phyloP scores from a whole-genome alignment of 2,329 filamentous ascomycete genomes.

The Claviceps sp. region DNA sequence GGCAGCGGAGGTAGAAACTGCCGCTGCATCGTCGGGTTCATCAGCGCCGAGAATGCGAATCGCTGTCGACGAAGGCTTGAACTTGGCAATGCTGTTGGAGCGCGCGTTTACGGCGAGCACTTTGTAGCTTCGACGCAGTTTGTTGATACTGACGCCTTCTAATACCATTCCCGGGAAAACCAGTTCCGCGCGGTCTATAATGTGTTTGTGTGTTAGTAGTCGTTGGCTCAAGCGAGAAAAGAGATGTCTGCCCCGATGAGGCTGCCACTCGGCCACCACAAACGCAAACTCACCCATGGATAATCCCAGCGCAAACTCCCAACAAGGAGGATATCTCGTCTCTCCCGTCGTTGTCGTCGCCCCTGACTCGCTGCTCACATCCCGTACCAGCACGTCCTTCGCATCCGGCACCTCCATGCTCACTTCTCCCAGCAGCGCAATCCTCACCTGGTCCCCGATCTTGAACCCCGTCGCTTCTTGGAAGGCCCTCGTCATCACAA shows the following conservation, averaged over 20 bases:
- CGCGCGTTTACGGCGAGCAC: constrained; percentile 41
- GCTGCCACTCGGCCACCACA: too few relatives aligned
- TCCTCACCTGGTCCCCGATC: constrained; percentile 48
- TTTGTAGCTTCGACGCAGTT: constrained; percentile 33
- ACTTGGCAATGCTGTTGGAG: constrained; percentile 29
- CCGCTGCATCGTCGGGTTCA: constrained; percentile 9
- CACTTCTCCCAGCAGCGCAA: constrained; percentile 39
- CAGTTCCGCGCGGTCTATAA: constrained; percentile 47
- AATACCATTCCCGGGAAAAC: constrained; percentile 59
- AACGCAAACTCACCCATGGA: constrained; percentile 17
- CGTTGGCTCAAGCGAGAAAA: neutral
- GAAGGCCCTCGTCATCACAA: constrained; percentile 61
- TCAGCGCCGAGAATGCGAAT: constrained; percentile 25
- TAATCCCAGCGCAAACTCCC: constrained; percentile 23
- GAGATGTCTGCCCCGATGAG: neutral
- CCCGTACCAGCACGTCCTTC: constrained; percentile 44
- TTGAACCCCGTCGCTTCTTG: constrained; percentile 61
- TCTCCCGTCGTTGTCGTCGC: constrained; percentile 18
- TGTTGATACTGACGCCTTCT: constrained; percentile 37
- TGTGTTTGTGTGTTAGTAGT: neutral
- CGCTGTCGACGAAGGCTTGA: constrained; percentile 23
- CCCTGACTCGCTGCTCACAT: constrained; percentile 33
- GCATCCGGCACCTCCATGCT: constrained; percentile 34
- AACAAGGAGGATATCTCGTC: constrained; percentile 17
- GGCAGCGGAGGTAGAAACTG: neutral